Percentiles rank a stretch among this genome's conserved stretches.
These are phyloP conservation scores for Blastocystis hominis DNA, from an alignment of 352 stramenopile genomes.

Conservation along the genomic window DNA sequence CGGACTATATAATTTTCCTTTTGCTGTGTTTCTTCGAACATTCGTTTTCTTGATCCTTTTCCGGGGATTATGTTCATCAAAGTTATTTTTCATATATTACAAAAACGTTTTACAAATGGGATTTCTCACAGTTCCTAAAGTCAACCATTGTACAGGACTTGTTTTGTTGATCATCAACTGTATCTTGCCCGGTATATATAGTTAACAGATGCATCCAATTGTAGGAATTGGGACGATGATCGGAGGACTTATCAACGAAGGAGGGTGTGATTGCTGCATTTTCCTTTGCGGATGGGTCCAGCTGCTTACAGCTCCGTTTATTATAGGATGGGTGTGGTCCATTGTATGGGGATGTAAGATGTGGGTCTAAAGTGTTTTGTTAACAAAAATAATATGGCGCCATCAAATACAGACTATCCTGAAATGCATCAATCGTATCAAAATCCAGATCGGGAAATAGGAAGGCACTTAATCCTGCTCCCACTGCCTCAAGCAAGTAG, in stretches of 20 bases:
- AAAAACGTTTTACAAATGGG: conserved; percentile 27
- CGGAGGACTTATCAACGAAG: neutral
- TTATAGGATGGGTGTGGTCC: conserved; percentile 45
- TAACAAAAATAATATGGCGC: neutral
- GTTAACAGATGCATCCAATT: neutral
- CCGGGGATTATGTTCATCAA: too few species aligned
- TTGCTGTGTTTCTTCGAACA: conserved; percentile 5
- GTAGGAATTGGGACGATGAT: conserved; percentile 52
- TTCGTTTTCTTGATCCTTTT: neutral
- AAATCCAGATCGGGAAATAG: neutral
- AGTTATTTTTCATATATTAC: neutral
- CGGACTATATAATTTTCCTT: neutral
- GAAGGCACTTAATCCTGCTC: neutral
- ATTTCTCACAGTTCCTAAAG: conserved; percentile 49
- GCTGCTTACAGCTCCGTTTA: conserved; percentile 34
- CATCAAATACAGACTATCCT: neutral
- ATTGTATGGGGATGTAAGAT: conserved; percentile 52
- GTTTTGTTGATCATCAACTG: conserved; percentile 52
- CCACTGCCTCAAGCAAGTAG: neutral
- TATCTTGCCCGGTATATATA: neutral
- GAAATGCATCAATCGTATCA: neutral
- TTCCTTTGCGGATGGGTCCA: conserved; percentile 37
- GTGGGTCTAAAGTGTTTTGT: conserved; percentile 4
- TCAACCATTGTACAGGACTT: conserved; percentile 49
- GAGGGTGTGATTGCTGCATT: conserved; percentile 40